These are phyloP conservation scores for Marasmius sp. DNA, from an alignment of 1,284 basidiomycete genomes.

Conservation along the genomic window DNA sequence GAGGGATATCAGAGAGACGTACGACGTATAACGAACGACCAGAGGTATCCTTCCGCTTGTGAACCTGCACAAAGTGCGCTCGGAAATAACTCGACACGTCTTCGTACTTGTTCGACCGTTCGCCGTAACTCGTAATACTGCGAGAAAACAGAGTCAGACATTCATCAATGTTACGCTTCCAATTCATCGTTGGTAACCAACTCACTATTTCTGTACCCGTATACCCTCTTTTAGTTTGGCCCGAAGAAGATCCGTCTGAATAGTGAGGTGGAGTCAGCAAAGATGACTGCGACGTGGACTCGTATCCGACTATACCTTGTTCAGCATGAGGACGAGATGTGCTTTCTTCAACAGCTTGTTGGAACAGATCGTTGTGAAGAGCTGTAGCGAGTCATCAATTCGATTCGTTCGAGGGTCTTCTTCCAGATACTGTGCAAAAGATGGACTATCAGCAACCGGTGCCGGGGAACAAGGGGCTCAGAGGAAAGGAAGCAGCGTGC, in stretches of 20 bases:
- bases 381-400: conserved; percentile 76
- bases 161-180: neutral
- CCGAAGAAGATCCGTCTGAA: conserved; percentile 62
- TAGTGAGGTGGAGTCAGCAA: conserved; percentile 2
- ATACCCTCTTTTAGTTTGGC: conserved; percentile 65
- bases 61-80: conserved; percentile 73
- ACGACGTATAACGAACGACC: conserved; percentile 64
- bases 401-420: conserved; percentile 76
- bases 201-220: conserved; percentile 71
- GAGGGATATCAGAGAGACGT: conserved; percentile 28
- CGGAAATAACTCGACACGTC: conserved; percentile 77
- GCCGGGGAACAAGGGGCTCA: neutral
- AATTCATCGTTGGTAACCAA: conserved; percentile 13
- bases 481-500: conserved; percentile 7
- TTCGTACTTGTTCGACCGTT: conserved; percentile 69
- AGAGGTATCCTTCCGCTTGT: conserved; percentile 62
- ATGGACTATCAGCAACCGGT: too few relatives aligned
- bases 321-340: conserved; percentile 72
- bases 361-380: conserved; percentile 71
- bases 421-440: conserved; percentile 61
- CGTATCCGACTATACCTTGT: conserved; percentile 52
- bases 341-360: conserved; percentile 72
- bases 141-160: conserved; percentile 6
- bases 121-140: conserved; percentile 79
- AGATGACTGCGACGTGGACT: conserved; percentile 3